These are phyloP conservation scores for Zymoseptoria brevis DNA, from an alignment of 2,329 filamentous ascomycete species.

Conservation along the genomic window DNA sequence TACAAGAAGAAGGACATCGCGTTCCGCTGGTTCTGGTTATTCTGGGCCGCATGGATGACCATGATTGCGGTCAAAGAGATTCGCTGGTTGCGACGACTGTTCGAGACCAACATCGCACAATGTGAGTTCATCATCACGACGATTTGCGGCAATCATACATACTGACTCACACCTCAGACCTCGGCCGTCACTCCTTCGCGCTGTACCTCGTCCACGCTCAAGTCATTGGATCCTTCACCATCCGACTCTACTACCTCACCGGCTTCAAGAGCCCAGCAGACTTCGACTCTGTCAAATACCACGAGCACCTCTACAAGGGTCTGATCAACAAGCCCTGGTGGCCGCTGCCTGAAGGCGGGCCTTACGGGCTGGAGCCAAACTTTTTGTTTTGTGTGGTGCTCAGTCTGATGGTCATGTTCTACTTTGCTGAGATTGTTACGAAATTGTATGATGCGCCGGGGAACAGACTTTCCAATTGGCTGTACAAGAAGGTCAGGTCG, in stretches of 20 bases:
- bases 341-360: conserved; percentile 19
- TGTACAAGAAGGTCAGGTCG: conserved; percentile 15
- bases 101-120: conserved; percentile 18
- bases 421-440: conserved; percentile 22
- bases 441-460: conserved; percentile 20
- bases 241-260: conserved; percentile 30
- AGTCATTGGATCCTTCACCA: conserved; percentile 49
- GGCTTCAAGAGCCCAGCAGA: conserved; percentile 18
- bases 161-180: conserved; percentile 26
- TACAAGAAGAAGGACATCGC: conserved; percentile 17
- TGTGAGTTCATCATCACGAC: conserved; percentile 10
- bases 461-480: conserved; percentile 17
- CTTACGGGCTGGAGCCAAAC: conserved; percentile 18
- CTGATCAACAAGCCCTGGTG: conserved; percentile 21
- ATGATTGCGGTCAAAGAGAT: conserved; percentile 19
- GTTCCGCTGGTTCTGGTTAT: conserved; percentile 38
- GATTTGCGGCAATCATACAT: background rate
- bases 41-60: conserved; percentile 46
- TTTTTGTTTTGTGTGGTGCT: conserved; percentile 19
- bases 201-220: conserved; percentile 60
- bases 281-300: conserved; percentile 11
- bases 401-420: conserved; percentile 20
- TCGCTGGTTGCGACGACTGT: conserved; percentile 16
- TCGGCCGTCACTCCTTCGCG: conserved; percentile 54
- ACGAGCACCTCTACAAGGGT: conserved; percentile 14